Conservation (phyloP, 2,329 filamentous ascomycete species). For the Fusarium sp. region DNA sequence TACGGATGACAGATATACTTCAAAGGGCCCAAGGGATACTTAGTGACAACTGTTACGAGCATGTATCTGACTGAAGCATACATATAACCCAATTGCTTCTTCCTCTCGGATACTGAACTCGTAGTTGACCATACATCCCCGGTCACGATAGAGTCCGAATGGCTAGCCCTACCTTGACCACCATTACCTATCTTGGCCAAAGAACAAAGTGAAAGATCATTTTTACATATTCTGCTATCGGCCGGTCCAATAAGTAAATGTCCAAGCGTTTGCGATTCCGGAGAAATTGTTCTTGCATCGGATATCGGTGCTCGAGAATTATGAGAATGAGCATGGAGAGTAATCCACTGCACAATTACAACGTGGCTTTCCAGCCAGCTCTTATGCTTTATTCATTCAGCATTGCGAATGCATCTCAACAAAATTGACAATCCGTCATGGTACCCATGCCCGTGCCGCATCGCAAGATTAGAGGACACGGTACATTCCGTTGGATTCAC, state of each 20-base stretch:
- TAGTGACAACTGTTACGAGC: background rate
- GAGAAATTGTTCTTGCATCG: background rate
- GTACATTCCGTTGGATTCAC: background rate
- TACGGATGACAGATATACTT: background rate
- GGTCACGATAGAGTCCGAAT: background rate
- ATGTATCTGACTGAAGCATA: accelerated
- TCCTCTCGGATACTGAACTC: background rate
- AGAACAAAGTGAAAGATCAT: background rate
- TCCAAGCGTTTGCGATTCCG: background rate
- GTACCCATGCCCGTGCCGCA: background rate
- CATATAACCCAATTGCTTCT: background rate
- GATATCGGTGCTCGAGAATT: background rate
- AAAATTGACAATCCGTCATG: background rate
- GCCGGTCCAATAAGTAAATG: background rate
- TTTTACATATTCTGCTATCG: background rate
- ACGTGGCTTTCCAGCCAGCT: background rate
- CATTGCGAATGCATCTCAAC: background rate
- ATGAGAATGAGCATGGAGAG: background rate
- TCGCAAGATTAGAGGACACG: background rate
- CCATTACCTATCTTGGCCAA: background rate
- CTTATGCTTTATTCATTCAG: background rate
- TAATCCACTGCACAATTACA: background rate
- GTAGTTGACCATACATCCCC: background rate
- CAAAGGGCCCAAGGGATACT: background rate
- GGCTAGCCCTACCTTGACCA: background rate